Evolutionary conservation across 495 filamentous ascomycete species (phyloP), one percentile per base, ranked within the genome.

Genomic region (Aspergillus wentii): DNA sequence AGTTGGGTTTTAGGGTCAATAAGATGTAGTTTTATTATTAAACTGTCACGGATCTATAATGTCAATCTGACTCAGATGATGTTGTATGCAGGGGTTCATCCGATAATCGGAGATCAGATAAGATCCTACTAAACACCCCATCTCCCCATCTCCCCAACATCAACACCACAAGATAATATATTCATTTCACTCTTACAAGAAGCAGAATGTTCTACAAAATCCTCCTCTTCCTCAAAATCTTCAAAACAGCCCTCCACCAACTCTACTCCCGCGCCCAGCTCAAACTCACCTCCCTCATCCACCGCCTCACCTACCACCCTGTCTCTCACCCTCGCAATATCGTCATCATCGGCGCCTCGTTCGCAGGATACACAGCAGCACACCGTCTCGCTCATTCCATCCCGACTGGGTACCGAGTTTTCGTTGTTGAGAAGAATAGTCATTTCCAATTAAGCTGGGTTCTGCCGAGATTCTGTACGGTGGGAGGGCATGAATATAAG

Each of bases 381-480:
- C 46, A 57, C 19, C 58, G 59, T 20, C 68, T 80, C 8, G 61
- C 66, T 5, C 52, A 65, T 26, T 57, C 61, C 7, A 41, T 82
- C 0, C 69, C 75, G 1, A 62, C 68, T 1, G 54, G 64, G 1
- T 79, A 71, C 48, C 57, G 62, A 4, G 69, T 79, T 9, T 52
- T 79, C 2, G 55, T 80, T 1, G 54, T 81, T 14, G 79, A 83
- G 51, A 71, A 67, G 30, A 74, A 76, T 44, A 68, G 64, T 9
- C 78, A 80, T 49, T 74, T 80, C 52, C 71, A 83, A 34, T 74
- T 74, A 41, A 66, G 64, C 0, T 83, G 72, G 59, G 67, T 68
- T 7, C 64, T 80, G 25, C 66, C 68, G 0, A 53, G 68, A 5
- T 72, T 69, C 43, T 54, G 48, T 15, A 59, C 67, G 10, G 37